These are phyloP conservation scores for Aspergillus bertholletiae DNA, from an alignment of 495 filamentous ascomycete genomes.

Conservation along the genomic window DNA sequence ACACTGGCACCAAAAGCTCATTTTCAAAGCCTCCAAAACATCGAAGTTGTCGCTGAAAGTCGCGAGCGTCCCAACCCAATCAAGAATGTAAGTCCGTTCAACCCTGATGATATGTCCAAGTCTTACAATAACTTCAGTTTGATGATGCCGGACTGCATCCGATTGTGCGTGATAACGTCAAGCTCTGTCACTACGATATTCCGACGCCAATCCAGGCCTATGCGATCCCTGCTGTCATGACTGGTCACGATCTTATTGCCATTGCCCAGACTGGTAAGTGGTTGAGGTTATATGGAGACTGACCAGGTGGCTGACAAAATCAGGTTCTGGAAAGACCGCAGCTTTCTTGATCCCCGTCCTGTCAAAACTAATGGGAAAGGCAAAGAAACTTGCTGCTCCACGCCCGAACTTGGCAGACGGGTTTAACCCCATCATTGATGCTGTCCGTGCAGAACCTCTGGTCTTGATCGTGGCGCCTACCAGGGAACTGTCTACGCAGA, in stretches of 20 bases:
- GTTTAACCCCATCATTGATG: constrained; percentile 36
- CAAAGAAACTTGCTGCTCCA: constrained; percentile 71
- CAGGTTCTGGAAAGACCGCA: constrained; percentile 94
- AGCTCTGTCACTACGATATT: constrained; percentile 57
- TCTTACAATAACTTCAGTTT: constrained; percentile 45
- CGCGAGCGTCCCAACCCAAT: constrained; percentile 26
- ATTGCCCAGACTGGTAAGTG: constrained; percentile 86
- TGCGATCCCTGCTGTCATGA: constrained; percentile 69
- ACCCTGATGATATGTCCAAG: not conserved
- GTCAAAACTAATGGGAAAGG: constrained; percentile 91
- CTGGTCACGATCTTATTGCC: constrained; percentile 75
- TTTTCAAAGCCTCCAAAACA: constrained; percentile 25
- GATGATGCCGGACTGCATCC: constrained; percentile 82
- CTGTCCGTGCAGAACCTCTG: constrained; percentile 73
- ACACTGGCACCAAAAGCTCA: not conserved
- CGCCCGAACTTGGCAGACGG: constrained; percentile 58
- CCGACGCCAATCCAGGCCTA: constrained; percentile 89
- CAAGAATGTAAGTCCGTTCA: constrained; percentile 29
- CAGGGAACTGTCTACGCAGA: constrained; percentile 87
- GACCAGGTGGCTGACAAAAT: constrained; percentile 3
- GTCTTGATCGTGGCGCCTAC: constrained; percentile 82
- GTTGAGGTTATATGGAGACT: not conserved
- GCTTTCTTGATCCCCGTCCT: constrained; percentile 88
- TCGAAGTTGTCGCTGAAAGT: constrained; percentile 31
- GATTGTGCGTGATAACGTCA: constrained; percentile 71